A percentile compares a stretch with the other conserved stretches of the same genome.
These are phyloP conservation scores for Metschnikowia colocasiae DNA, from an alignment of 805 yeast species.

Conservation along the genomic window DNA sequence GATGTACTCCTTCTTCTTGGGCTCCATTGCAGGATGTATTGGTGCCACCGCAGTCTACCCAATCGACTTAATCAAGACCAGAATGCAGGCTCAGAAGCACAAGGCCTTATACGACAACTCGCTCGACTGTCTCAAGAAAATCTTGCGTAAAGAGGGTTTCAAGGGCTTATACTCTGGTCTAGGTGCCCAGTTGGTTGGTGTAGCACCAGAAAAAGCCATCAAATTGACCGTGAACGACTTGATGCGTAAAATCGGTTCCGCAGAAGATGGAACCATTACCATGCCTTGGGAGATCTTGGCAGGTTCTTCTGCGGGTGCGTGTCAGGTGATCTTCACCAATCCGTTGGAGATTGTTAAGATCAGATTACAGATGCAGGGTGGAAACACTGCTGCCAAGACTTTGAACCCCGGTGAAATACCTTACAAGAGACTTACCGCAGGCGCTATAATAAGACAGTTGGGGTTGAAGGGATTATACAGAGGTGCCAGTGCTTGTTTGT, in stretches of 20 bases:
- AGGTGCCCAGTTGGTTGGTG: constrained; percentile 92
- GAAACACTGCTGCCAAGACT: constrained; percentile 43
- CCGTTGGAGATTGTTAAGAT: constrained; percentile 95
- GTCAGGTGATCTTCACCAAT: constrained; percentile 94
- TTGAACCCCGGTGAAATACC: constrained; percentile 38
- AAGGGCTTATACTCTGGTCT: constrained; percentile 88
- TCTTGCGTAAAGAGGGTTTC: constrained; percentile 71
- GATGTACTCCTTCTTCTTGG: constrained; percentile 79
- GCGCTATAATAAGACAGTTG: constrained; percentile 68
- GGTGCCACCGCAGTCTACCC: constrained; percentile 99
- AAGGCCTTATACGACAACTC: constrained; percentile 72
- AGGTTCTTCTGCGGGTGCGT: constrained; percentile 93
- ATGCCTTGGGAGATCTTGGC: constrained; percentile 72
- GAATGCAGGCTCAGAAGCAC: constrained; percentile 94
- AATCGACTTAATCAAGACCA: constrained; percentile 90
- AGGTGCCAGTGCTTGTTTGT: constrained; percentile 86
- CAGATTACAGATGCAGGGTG: constrained; percentile 93
- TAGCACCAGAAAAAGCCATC: constrained; percentile 97
- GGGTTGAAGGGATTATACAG: constrained; percentile 85
- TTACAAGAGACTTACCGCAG: constrained; percentile 49
- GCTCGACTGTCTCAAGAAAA: constrained; percentile 79
- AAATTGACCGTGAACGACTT: constrained; percentile 91
- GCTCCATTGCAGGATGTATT: constrained; percentile 94
- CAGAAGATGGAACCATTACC: constrained; percentile 36
- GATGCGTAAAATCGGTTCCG: constrained; percentile 67